These are phyloP conservation scores for Lactifluus hygrophoroides DNA, from an alignment of 768 basidiomycete species.

Conservation along the genomic window DNA sequence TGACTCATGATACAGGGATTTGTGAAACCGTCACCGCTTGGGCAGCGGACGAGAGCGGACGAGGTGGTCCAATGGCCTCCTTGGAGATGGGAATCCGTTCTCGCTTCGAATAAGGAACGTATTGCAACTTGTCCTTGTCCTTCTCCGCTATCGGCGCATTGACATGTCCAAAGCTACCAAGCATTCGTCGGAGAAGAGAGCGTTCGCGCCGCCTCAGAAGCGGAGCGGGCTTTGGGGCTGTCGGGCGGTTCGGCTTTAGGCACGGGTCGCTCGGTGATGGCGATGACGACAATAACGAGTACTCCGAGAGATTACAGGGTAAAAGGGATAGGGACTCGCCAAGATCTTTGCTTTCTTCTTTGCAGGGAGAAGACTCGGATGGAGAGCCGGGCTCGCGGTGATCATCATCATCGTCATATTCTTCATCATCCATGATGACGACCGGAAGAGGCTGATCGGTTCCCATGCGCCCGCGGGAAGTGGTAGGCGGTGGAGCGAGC, in stretches of 20 bases:
- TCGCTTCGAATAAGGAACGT: background rate
- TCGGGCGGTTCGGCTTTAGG: constrained; percentile 6
- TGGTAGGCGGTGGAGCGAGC: constrained; percentile 8
- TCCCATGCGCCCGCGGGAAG: background rate
- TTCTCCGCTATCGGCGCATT: background rate
- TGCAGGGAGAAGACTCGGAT: background rate
- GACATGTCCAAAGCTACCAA: background rate
- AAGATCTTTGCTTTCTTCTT: background rate
- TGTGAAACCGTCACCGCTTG: background rate
- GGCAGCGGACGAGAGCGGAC: background rate
- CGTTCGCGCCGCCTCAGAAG: constrained; percentile 15
- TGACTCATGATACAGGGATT: background rate
- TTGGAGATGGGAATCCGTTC: constrained; percentile 8
- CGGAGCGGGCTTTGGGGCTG: constrained; percentile 5
- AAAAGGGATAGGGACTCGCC: background rate
- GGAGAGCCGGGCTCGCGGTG: background rate
- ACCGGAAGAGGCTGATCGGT: background rate
- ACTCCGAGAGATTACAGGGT: background rate
- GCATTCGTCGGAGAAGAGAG: constrained; percentile 11
- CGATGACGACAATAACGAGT: background rate
- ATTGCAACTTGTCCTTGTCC: background rate
- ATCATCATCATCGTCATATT: no score
- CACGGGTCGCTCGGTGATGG: background rate
- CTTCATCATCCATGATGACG: background rate
- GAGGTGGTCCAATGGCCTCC: constrained; percentile 10